Evolutionary conservation across 768 basidiomycete genomes (phyloP).

Genomic region (Naganishia onofrii): DNA sequence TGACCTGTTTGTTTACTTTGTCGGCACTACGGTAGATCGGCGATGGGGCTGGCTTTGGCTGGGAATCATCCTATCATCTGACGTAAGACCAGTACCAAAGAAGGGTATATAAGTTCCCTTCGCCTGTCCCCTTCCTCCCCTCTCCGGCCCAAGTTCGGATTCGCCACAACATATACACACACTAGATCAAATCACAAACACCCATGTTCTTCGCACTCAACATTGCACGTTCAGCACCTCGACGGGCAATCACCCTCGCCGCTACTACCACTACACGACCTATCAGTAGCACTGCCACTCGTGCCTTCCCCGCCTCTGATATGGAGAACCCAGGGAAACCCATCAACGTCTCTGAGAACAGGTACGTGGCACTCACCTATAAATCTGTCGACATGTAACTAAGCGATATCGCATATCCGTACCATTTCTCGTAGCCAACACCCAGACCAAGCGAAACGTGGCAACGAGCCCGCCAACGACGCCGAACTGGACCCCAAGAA

Average conservation of each 20-base stretch:
- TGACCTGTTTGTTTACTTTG: conserved; percentile 21
- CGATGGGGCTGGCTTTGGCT: not conserved
- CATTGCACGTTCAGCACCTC: conserved; percentile 3
- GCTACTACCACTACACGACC: not conserved
- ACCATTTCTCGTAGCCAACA: conserved; percentile 2
- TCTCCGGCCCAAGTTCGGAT: not conserved
- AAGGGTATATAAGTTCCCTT: not conserved
- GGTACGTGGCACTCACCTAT: not conserved
- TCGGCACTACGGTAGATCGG: not conserved
- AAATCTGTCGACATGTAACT: too few species aligned
- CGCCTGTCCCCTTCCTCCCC: not conserved
- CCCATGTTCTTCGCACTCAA: conserved; percentile 6
- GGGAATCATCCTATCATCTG: not conserved
- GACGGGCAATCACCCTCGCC: too few species aligned
- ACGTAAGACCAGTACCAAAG: not conserved
- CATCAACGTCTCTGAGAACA: not conserved
- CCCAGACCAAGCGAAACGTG: conserved; percentile 9
- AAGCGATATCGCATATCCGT: too few species aligned
- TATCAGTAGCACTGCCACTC: not conserved
- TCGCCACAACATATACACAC: not conserved
- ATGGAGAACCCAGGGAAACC: conserved; percentile 17
- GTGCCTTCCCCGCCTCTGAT: not conserved
- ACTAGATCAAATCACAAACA: too few species aligned
- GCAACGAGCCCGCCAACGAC: conserved; percentile 18
- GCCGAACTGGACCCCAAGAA: conserved; percentile 20